Conservation (phyloP, 1,139 yeast genomes). For the Geotrichum armillariae region DNA sequence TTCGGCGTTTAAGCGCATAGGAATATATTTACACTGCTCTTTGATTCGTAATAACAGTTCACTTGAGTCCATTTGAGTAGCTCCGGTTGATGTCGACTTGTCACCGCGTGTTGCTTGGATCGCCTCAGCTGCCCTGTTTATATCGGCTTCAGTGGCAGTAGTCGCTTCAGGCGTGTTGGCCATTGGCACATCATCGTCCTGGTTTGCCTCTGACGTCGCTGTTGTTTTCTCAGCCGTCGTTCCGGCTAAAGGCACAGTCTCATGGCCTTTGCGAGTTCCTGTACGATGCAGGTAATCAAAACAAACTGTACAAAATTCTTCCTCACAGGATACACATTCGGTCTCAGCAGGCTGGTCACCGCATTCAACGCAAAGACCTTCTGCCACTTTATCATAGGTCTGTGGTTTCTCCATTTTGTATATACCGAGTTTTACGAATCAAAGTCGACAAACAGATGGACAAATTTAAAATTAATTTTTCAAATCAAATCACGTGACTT, state of each 20-base stretch:
- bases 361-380: constrained; percentile 58
- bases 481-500: background rate
- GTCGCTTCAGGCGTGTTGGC: background rate
- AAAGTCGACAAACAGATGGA: too few species aligned
- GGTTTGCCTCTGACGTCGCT: background rate
- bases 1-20: constrained; percentile 60
- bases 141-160: constrained; percentile 1
- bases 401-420: background rate
- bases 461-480: background rate
- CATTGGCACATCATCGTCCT: constrained; percentile 3
- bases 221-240: background rate
- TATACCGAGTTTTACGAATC: background rate
- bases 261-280: constrained; percentile 40
- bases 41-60: constrained; percentile 41
- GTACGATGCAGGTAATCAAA: constrained; percentile 65
- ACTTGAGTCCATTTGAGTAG: background rate
- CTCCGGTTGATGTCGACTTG: background rate
- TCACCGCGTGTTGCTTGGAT: constrained; percentile 11
- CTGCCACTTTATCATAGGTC: background rate
- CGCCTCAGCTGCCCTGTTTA: constrained; percentile 1
- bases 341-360: constrained; percentile 66
- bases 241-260: background rate
- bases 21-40: constrained; percentile 55
- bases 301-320: constrained; percentile 65
- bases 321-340: constrained; percentile 58